phyloP scores from a whole-genome alignment of 805 yeast genomes.

The Isabelozyma heimii region DNA sequence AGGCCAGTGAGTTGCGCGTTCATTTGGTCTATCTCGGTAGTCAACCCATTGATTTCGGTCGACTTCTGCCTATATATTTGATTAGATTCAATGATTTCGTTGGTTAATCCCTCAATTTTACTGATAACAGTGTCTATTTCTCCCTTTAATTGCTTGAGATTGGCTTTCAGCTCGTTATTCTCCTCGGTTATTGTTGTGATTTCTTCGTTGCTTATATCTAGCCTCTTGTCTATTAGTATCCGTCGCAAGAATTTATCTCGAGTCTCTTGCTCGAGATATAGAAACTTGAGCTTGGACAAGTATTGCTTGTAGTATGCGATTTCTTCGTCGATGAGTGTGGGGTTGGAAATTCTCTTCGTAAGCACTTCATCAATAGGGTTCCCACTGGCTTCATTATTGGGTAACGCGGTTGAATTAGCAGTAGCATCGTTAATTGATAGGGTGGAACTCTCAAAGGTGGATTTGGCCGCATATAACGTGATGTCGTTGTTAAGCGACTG shows the following conservation, averaged over 20 bases:
- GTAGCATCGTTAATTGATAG: background rate
- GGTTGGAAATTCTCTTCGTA: constrained; percentile 13
- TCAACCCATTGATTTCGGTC: constrained; percentile 21
- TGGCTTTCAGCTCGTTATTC: constrained; percentile 16
- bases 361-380: background rate
- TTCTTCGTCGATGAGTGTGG: constrained; percentile 32
- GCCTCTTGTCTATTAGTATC: constrained; percentile 29
- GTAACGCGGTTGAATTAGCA: background rate
- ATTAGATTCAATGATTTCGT: constrained; percentile 23
- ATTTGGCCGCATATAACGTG: background rate
- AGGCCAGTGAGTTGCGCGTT: background rate
- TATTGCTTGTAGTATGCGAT: constrained; percentile 36
- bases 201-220: constrained; percentile 14
- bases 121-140: constrained; percentile 24
- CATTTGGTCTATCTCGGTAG: constrained; percentile 15
- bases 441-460: background rate
- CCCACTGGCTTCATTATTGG: background rate
- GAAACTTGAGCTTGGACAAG: constrained; percentile 56
- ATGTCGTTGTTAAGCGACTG: background rate
- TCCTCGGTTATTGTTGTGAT: constrained; percentile 17
- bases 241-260: constrained; percentile 62
- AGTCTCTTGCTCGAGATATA: constrained; percentile 70
- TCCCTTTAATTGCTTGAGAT: constrained; percentile 21
- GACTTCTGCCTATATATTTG: constrained; percentile 19
- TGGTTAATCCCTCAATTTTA: constrained; percentile 24